Conservation (phyloP, 371 early-diverging fungal species). For the Encephalitozoon romaleae region DNA sequence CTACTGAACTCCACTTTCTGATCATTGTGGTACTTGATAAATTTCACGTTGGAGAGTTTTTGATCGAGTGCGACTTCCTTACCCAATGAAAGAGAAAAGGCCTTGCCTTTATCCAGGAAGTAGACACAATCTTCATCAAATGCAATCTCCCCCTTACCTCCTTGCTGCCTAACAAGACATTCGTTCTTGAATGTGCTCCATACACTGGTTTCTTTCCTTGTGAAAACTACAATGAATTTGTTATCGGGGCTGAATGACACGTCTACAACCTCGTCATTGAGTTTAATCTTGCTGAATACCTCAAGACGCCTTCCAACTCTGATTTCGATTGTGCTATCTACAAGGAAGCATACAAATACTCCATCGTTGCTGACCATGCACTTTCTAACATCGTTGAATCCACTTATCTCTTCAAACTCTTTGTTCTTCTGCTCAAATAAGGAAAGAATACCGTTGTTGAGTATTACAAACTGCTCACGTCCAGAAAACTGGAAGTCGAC, state of each 20-base stretch:
- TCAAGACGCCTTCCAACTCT: neutral
- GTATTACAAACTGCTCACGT: neutral
- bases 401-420: neutral
- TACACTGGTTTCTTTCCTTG: neutral
- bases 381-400: neutral
- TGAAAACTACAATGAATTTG: neutral
- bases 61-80: neutral
- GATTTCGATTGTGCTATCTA: neutral
- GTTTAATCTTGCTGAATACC: neutral
- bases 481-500: conserved; percentile 10
- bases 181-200: conserved; percentile 4
- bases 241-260: conserved; percentile 16
- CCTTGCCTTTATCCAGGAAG: neutral
- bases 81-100: neutral
- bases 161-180: neutral
- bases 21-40: neutral
- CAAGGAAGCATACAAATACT: neutral
- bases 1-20: conserved; percentile 20
- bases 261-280: neutral
- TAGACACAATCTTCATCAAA: neutral
- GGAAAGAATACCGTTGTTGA: neutral
- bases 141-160: neutral
- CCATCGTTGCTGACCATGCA: neutral
- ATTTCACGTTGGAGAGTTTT: neutral
- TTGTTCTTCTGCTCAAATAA: neutral